Base-by-base conservation (phyloP, 495 filamentous ascomycete genomes). In the Lasiosphaeriaceae sp. region DNA sequence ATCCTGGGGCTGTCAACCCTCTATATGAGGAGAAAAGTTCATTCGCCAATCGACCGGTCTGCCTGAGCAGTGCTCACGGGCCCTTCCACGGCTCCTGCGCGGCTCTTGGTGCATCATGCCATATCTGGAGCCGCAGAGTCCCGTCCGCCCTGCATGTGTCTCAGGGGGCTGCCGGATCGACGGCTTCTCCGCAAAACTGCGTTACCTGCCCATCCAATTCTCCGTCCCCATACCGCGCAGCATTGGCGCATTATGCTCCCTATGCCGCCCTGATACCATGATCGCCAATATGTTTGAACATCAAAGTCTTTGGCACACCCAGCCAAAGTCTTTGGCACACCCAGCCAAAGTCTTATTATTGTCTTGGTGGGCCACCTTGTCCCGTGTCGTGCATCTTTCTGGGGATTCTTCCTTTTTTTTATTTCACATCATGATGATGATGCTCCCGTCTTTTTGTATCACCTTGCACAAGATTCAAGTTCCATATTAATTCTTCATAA, bases 211-310 rank as follows among this genome's bases (percentile, higher is more conserved):
- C 34, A 37, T 8, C 43, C 43, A 20, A 19, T 19, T 46, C 19
- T 46, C 43, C n/a, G 43, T 46, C n/a, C 19, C 11, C 11, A 48
- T n/a, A n/a, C n/a, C n/a, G n/a, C n/a, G 20, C 21, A 14, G 34
- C 14, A 37, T 47, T 17, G 34, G 54, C 21, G 46, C 54, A 56
- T 56, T 56, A 26, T 23, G 54, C 45, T 7, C 54, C 39, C 43
- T 44, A n/a, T 20, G 16, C 21, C n/a, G 26, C 20, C 34, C 45
- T 56, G 54, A 56, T 24, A 56, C 54, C 54, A 21, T 21, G 54
- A 56, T 56, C 54, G 31, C 11, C 46, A 17, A 12, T 22, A 17
- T 14, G 14, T 45, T 17, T 45, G n/a, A 11, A 11, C 1, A n/a
- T 4, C 41, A 12, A 21, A 3, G 12, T 24, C 11, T 21, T 47